Percentiles rank a stretch among this genome's conserved stretches.
Conservation (phyloP, 2,329 filamentous ascomycete genomes). For the Achaetomium macrosporum region DNA sequence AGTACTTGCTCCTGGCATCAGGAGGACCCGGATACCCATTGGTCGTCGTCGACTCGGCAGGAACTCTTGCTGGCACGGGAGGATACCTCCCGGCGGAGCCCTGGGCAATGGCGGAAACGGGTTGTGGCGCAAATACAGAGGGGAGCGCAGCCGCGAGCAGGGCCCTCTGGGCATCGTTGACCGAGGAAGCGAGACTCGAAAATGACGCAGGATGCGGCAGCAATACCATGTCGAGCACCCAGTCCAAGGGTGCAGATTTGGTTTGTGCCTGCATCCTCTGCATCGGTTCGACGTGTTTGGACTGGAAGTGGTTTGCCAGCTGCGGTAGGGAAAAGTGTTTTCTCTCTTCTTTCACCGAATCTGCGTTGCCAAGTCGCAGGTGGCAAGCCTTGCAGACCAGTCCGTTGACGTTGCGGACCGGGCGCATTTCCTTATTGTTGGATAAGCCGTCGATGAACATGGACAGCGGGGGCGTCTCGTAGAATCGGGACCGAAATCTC, state of each 20-base stretch:
- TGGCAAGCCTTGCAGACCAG: constrained; percentile 52
- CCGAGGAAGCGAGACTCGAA: constrained; percentile 25
- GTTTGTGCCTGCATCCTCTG: constrained; percentile 13
- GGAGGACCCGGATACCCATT: neutral
- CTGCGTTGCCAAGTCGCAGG: constrained; percentile 29
- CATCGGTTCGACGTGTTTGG: constrained; percentile 33
- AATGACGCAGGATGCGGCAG: constrained; percentile 33
- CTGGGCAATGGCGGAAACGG: neutral
- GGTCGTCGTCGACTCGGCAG: neutral
- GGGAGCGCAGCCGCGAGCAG: constrained; percentile 38
- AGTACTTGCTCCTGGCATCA: neutral
- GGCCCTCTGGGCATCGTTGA: constrained; percentile 31
- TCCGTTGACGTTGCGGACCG: constrained; percentile 48
- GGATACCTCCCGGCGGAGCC: neutral
- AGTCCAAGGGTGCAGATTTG: constrained; percentile 32
- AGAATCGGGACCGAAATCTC: constrained; percentile 52
- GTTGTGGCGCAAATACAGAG: constrained; percentile 26
- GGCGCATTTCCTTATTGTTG: constrained; percentile 52
- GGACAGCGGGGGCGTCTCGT: constrained; percentile 48
- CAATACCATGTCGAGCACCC: constrained; percentile 43
- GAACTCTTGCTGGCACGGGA: neutral
- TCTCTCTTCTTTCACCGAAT: constrained; percentile 28
- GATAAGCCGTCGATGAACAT: constrained; percentile 55
- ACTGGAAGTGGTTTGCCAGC: constrained; percentile 54
- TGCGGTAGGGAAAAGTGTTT: constrained; percentile 51